Evolutionary conservation across 2,329 filamentous ascomycete genomes (phyloP).

Genomic region (Hypoxylon sp.): DNA sequence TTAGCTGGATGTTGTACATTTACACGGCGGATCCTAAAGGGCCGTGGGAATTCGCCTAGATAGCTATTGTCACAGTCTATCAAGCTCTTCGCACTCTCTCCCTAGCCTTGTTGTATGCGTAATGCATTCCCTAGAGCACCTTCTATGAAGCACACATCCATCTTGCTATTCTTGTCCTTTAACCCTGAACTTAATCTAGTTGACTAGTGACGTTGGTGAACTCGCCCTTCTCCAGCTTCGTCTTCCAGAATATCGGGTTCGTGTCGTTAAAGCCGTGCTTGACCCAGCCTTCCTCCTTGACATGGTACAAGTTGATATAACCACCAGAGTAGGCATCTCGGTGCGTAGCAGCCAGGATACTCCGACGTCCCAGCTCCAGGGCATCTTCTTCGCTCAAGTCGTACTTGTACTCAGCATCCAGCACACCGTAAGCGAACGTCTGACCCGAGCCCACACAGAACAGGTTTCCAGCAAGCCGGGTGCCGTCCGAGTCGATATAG

Average conservation of each 20-base stretch:
- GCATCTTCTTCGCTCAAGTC: constrained; percentile 90
- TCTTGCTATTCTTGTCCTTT: neutral
- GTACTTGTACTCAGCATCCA: constrained; percentile 95
- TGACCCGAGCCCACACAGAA: constrained; percentile 99
- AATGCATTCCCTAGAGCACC: constrained; percentile 5
- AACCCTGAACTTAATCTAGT: constrained; percentile 62
- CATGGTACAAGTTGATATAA: constrained; percentile 98
- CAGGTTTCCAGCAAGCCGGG: constrained; percentile 90
- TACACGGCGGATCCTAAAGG: constrained; percentile 39
- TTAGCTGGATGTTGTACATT: constrained; percentile 49
- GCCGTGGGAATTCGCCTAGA: constrained; percentile 36
- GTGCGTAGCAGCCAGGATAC: constrained; percentile 96
- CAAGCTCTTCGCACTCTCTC: constrained; percentile 32
- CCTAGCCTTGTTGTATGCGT: neutral
- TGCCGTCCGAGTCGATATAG: constrained; percentile 99
- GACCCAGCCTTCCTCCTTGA: constrained; percentile 99
- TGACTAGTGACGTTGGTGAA: constrained; percentile 94
- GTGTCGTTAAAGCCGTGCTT: constrained; percentile 99
- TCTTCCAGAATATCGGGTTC: constrained; percentile 99
- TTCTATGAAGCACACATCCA: neutral
- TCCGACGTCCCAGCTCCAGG: constrained; percentile 89
- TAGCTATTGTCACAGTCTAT: constrained; percentile 44
- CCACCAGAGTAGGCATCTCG: constrained; percentile 98
- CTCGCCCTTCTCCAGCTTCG: constrained; percentile 97
- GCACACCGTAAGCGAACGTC: constrained; percentile 98